A percentile compares a stretch with the other conserved stretches of the same genome.
Evolutionary conservation across 164 flowering plant genomes (phyloP).

Genomic region (Liriodendron chinense): DNA sequence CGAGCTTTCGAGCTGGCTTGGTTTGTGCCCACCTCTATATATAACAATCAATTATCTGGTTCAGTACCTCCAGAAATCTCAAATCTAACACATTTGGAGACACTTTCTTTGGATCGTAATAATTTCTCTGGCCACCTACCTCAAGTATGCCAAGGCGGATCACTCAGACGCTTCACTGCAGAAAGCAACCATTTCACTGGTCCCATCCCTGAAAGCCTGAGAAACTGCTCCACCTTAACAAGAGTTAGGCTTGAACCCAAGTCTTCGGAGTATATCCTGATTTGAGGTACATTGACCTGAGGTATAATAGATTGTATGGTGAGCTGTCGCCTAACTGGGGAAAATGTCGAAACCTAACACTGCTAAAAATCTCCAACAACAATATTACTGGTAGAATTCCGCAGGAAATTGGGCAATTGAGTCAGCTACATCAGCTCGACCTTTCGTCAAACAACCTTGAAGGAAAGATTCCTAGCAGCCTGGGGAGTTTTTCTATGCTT

Average conservation of each 20-base stretch:
- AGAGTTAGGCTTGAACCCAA: constrained; percentile 46
- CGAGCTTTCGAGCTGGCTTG: too few species aligned
- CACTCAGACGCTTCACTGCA: constrained; percentile 9
- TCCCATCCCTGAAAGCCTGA: constrained; percentile 45
- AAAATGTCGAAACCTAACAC: background rate
- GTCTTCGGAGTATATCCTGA: constrained; percentile 6
- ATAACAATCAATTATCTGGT: constrained; percentile 23
- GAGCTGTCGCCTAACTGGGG: constrained; percentile 9
- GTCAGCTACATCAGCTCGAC: background rate
- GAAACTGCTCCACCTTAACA: constrained; percentile 36
- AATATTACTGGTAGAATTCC: constrained; percentile 9
- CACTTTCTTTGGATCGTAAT: constrained; percentile 9
- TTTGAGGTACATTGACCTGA: background rate
- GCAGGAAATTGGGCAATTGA: background rate
- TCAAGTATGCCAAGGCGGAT: constrained; percentile 13
- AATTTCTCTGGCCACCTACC: constrained; percentile 16
- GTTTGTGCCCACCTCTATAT: too few species aligned
- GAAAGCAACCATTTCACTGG: constrained; percentile 15
- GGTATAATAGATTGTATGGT: constrained; percentile 3
- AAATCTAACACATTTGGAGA: constrained; percentile 1
- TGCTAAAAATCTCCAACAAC: background rate
- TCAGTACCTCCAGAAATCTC: constrained; percentile 12
- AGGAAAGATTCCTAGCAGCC: background rate
- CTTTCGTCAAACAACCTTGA: background rate
- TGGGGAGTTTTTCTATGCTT: background rate